A percentile compares a stretch with the other conserved stretches of the same genome.
phyloP scores from a whole-genome alignment of 2,329 filamentous ascomycete genomes.

The Aphanoascus verrucosus region DNA sequence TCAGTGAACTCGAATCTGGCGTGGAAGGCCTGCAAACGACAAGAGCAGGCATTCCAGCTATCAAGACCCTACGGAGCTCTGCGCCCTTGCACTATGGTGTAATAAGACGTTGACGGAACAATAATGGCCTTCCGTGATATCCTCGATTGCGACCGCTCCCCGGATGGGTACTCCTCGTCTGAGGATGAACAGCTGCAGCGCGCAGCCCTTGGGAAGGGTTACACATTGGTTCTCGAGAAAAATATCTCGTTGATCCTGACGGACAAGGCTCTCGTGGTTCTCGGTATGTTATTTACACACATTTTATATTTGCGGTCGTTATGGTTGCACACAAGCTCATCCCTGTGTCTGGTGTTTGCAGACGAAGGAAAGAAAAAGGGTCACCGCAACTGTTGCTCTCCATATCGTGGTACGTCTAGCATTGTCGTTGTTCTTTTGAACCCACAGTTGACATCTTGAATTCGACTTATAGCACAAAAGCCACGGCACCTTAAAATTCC shows the following conservation, averaged over 20 bases:
- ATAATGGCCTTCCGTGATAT: slow-evolving; percentile 4
- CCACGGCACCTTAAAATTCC: slow-evolving; percentile 46
- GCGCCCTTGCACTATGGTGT: not conserved
- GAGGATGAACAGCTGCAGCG: slow-evolving; percentile 4
- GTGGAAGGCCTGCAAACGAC: not conserved
- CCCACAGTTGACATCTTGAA: not conserved
- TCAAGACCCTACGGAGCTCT: not conserved
- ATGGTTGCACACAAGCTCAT: not conserved
- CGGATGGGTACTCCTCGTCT: slow-evolving; percentile 8
- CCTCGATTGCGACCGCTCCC: slow-evolving; percentile 9
- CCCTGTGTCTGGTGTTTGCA: not conserved
- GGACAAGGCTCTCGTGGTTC: slow-evolving; percentile 49
- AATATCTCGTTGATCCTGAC: slow-evolving; percentile 51
- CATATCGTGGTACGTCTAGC: slow-evolving; percentile 32
- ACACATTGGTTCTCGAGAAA: slow-evolving; percentile 45
- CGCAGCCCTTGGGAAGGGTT: slow-evolving; percentile 9
- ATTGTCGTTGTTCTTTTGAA: not conserved
- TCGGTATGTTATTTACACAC: slow-evolving; percentile 36
- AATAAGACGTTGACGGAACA: not conserved
- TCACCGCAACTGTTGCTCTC: slow-evolving; percentile 45
- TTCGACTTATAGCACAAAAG: not conserved
- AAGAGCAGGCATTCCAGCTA: not conserved
- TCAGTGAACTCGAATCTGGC: not conserved
- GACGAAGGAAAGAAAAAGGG: slow-evolving; percentile 45
- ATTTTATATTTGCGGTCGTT: not conserved